Percentiles rank a stretch among this genome's conserved stretches.
These are phyloP conservation scores for Suhomyces sp. DNA, from an alignment of 805 yeast genomes.

Conservation along the genomic window DNA sequence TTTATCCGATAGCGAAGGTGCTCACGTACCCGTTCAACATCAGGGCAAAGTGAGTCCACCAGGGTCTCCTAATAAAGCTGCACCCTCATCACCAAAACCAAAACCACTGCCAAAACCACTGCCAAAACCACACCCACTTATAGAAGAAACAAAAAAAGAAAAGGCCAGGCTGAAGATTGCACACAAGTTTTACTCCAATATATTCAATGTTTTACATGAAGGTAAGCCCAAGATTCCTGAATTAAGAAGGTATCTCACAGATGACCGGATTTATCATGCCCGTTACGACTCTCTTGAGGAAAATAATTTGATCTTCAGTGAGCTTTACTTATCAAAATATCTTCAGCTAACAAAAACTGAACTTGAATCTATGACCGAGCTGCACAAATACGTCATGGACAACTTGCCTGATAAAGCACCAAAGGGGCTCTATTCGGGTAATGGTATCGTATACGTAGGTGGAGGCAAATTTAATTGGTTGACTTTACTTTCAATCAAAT, in stretches of 20 bases:
- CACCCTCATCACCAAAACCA: no score
- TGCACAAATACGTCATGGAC: constrained; percentile 48
- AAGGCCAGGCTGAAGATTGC: constrained; percentile 21
- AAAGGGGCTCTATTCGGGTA: constrained; percentile 36
- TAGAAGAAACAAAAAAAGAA: constrained; percentile 3
- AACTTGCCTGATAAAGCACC: constrained; percentile 45
- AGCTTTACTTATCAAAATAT: constrained; percentile 50
- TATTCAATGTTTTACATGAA: constrained; percentile 41
- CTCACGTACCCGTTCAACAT: no score
- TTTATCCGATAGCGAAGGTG: no score
- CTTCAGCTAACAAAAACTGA: constrained; percentile 47
- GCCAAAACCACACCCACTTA: constrained; percentile 3
- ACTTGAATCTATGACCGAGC: constrained; percentile 40
- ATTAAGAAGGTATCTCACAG: constrained; percentile 44
- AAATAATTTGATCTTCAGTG: constrained; percentile 43
- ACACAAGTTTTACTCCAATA: constrained; percentile 41
- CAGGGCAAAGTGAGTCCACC: no score
- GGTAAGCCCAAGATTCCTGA: constrained; percentile 47
- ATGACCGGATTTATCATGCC: constrained; percentile 53
- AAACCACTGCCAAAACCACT: background rate
- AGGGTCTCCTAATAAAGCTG: no score
- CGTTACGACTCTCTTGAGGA: constrained; percentile 38
- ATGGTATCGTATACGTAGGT: constrained; percentile 71
- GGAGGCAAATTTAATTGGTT: constrained; percentile 79
- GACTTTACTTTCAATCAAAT: constrained; percentile 61